Evolutionary conservation across 768 basidiomycete genomes (phyloP), one percentile per base, ranked within the genome.

Genomic region (Psilocybe cubensis): DNA sequence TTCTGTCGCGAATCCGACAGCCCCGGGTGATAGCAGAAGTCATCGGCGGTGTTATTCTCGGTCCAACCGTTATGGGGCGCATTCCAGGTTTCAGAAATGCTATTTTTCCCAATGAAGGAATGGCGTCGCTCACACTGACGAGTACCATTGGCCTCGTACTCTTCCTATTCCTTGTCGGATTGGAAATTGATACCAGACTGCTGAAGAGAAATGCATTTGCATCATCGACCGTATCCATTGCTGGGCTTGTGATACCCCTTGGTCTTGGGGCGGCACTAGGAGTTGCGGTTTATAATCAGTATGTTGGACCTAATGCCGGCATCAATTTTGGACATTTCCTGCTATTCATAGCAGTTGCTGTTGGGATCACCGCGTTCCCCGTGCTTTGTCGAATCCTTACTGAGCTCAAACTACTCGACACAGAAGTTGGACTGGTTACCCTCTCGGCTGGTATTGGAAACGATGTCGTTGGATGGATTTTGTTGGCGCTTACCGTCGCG

Each of bases 1-100:
- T 83, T 48, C 77, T 97, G 18, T 70, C 76, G 6, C 86, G 80
- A 52, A 84, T 96, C 33, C 86, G 84, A 31, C 96, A 98, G 66
- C 96, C 96, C 1, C 80, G 88, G 20, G 96, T 98, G 57, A 94
- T 97, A 51, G 87, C 94, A 35, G 96, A 98, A 70, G 89, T 97
- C 57, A 84, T 98, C 54, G 93, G 88, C 0, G 96, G 96, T 18
- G 86, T 98, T 62, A 66, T 98, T 18, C 81, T 98, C 12, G 95
- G 94, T 41, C 85, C 85, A 0, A 79, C 84, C 0, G 83, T 90
- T 12, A 84, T 92, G 81, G 92, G 92, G 2, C 85, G 84, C 27
- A 93, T 94, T 59, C 92, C 91, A 0, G 69, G 78, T 33, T 96
- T 94, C 75, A 77, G 73, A 12, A 46, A 71, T 7, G 65, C 70